Conservation (phyloP, 2,329 filamentous ascomycete genomes). For the Macrophomina tecta region DNA sequence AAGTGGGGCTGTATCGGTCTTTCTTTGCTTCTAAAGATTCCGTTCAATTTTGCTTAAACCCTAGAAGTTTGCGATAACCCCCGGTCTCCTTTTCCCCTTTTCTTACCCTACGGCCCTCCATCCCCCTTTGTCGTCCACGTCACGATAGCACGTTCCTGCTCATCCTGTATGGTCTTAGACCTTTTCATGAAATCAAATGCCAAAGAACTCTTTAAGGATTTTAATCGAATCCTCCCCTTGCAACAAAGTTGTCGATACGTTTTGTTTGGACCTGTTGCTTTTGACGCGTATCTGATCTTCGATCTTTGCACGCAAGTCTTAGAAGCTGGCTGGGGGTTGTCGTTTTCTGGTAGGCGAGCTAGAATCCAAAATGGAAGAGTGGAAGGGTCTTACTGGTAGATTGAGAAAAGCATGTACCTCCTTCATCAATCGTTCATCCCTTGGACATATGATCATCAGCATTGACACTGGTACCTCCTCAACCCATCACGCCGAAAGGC, state of each 20-base stretch:
- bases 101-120: conserved; percentile 23
- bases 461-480: neutral
- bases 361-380: conserved; percentile 19
- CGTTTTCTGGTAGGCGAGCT: neutral
- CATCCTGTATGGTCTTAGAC: conserved; percentile 26
- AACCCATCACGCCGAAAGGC: neutral
- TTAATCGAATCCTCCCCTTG: neutral
- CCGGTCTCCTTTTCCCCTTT: conserved; percentile 20
- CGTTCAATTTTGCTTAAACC: conserved; percentile 29
- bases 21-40: conserved; percentile 29
- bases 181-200: conserved; percentile 29
- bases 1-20: conserved; percentile 29
- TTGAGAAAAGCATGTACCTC: neutral
- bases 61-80: conserved; percentile 29
- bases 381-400: conserved; percentile 1
- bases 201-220: conserved; percentile 26
- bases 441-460: conserved; percentile 2
- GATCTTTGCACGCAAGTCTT: neutral
- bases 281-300: neutral
- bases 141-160: conserved; percentile 28
- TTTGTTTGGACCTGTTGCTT: conserved; percentile 4
- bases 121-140: conserved; percentile 27
- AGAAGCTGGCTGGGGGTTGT: neutral
- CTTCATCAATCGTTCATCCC: neutral
- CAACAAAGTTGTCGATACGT: neutral